phyloP scores from a whole-genome alignment of 2,329 filamentous ascomycete species.

The Microcyclospora pomicola region DNA sequence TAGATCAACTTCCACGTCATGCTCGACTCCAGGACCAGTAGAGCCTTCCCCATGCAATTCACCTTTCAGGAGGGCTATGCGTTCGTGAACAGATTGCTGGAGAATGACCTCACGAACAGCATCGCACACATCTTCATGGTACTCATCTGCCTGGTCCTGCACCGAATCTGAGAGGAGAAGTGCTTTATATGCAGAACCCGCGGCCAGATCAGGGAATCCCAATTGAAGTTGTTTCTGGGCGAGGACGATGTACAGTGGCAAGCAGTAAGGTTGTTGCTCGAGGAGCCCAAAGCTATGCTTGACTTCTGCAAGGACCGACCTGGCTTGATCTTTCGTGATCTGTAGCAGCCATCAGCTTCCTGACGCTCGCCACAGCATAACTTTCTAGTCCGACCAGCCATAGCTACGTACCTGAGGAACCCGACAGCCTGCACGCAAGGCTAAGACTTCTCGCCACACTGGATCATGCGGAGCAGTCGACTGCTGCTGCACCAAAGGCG shows the following conservation, averaged over 20 bases:
- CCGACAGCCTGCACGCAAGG: too few species aligned
- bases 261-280: conserved; percentile 6
- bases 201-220: conserved; percentile 79
- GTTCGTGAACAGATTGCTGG: conserved; percentile 25
- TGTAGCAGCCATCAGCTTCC: not conserved
- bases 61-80: conserved; percentile 15
- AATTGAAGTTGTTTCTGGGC: conserved; percentile 58
- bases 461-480: too few species aligned
- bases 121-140: conserved; percentile 42
- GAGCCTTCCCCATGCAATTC: conserved; percentile 14
- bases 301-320: not conserved
- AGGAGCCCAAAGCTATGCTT: conserved; percentile 1
- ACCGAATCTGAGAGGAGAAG: conserved; percentile 77
- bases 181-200: conserved; percentile 79
- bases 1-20: conserved; percentile 23
- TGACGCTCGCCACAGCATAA: too few species aligned
- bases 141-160: conserved; percentile 65
- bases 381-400: too few species aligned
- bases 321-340: not conserved
- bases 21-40: conserved; percentile 9
- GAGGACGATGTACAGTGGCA: conserved; percentile 35
- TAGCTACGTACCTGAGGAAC: too few species aligned
- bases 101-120: conserved; percentile 8
- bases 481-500: too few species aligned
- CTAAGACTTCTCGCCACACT: too few species aligned